phyloP scores from a whole-genome alignment of 2,329 filamentous ascomycete genomes.

The Fusarium albidum region DNA sequence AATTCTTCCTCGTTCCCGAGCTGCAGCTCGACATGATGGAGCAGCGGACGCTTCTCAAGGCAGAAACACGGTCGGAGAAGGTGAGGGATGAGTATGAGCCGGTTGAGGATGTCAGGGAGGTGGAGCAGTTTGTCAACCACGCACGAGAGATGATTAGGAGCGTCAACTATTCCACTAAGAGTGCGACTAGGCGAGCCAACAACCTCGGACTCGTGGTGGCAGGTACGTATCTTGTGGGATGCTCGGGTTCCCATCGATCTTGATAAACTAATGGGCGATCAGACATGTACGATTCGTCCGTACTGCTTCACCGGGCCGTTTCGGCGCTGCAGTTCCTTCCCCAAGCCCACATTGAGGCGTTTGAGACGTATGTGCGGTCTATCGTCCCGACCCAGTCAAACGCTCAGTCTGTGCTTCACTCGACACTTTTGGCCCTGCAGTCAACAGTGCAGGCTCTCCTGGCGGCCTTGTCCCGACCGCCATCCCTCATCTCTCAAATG shows the following conservation, averaged over 20 bases:
- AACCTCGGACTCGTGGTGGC: constrained; percentile 70
- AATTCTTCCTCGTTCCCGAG: constrained; percentile 97
- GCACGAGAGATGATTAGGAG: constrained; percentile 88
- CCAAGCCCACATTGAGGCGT: constrained; percentile 69
- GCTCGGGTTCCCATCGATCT: constrained; percentile 20
- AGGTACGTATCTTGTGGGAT: constrained; percentile 53
- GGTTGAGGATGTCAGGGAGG: constrained; percentile 82
- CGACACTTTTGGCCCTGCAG: constrained; percentile 80
- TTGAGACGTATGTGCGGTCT: constrained; percentile 75
- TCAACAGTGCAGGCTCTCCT: constrained; percentile 85
- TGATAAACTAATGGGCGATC: constrained; percentile 40
- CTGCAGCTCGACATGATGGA: constrained; percentile 90
- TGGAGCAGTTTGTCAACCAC: constrained; percentile 91
- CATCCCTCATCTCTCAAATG: constrained; percentile 80
- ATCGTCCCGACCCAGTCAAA: constrained; percentile 74
- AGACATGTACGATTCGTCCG: constrained; percentile 75
- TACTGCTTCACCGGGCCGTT: constrained; percentile 61
- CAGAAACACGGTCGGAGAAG: constrained; percentile 81
- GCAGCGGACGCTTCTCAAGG: constrained; percentile 86
- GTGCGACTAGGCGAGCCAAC: constrained; percentile 81
- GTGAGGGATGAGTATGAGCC: constrained; percentile 90
- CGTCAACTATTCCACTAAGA: constrained; percentile 84
- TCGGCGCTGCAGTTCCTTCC: constrained; percentile 73
- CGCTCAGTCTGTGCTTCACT: constrained; percentile 77
- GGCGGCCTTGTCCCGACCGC: constrained; percentile 78